These are phyloP conservation scores for Gynostemma pentaphyllum DNA, from an alignment of 306 rosid species.

Conservation along the genomic window DNA sequence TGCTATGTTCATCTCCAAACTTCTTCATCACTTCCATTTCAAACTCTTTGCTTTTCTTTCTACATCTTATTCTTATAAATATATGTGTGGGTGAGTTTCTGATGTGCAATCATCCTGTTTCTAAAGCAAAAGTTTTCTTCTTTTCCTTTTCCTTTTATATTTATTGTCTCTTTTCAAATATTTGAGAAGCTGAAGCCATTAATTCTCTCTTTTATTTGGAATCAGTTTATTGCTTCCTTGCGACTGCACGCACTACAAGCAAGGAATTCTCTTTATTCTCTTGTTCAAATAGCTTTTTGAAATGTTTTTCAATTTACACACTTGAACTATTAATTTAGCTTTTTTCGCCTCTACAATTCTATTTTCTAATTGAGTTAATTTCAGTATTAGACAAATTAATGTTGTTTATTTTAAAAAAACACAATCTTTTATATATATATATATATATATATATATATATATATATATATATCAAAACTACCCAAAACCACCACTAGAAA, in stretches of 20 bases:
- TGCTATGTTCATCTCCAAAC: slow-evolving; percentile 84
- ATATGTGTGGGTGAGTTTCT: not conserved
- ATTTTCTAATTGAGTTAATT: too few species aligned
- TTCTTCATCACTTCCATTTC: slow-evolving; percentile 33
- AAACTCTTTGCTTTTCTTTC: not conserved
- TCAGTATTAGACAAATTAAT: too few species aligned
- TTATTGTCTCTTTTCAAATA: not conserved
- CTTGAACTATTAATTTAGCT: too few species aligned
- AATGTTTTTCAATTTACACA: too few species aligned
- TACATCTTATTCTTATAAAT: not conserved
- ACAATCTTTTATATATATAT: too few species aligned
- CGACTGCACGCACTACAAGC: too few species aligned
- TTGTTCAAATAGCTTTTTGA: too few species aligned
- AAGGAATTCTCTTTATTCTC: not conserved
- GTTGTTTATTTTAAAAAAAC: too few species aligned
- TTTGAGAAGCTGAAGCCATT: not conserved
- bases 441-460: too few species aligned
- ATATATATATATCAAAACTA: too few species aligned
- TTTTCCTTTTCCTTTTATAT: not conserved
- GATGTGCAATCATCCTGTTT: not conserved
- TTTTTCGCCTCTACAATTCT: too few species aligned
- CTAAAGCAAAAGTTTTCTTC: not conserved
- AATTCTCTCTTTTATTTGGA: not conserved
- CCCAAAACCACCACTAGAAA: too few species aligned
- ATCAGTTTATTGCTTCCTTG: not conserved